Evolutionary conservation across 2,329 filamentous ascomycete genomes (phyloP).

Genomic region (Venturiaceae sp.): DNA sequence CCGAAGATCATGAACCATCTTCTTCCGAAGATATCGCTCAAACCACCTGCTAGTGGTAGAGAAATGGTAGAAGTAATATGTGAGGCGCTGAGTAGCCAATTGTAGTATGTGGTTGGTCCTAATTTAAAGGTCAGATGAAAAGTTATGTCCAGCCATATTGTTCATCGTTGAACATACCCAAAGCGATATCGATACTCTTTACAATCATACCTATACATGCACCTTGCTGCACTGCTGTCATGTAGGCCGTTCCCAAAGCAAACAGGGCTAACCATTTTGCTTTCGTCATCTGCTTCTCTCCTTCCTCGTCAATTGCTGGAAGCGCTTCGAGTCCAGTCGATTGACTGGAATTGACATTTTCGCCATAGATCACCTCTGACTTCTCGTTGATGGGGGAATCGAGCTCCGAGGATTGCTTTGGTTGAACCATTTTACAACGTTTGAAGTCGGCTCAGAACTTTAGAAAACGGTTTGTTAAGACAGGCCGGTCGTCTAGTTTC

Average conservation of each 20-base stretch:
- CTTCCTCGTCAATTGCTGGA: neutral
- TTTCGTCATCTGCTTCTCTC: conserved; percentile 1
- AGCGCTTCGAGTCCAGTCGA: neutral
- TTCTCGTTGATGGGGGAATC: neutral
- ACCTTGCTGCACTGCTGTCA: conserved; percentile 3
- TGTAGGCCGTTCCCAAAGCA: conserved; percentile 4
- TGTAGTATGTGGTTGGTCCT: conserved; percentile 11
- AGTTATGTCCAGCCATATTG: neutral
- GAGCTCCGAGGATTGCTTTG: neutral
- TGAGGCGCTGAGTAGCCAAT: conserved; percentile 6
- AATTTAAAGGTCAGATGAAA: neutral
- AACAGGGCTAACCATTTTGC: conserved; percentile 7
- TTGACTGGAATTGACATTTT: neutral
- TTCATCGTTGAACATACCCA: conserved; percentile 1
- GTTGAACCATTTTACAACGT: neutral
- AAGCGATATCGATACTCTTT: conserved; percentile 3
- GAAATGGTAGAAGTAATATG: conserved; percentile 2
- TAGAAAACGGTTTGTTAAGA: too few species aligned
- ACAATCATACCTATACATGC: conserved; percentile 5
- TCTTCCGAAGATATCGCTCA: conserved; percentile 9
- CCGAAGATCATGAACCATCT: conserved; percentile 7
- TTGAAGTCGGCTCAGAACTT: too few species aligned
- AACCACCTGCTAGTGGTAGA: conserved; percentile 3
- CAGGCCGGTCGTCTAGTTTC: too few species aligned
- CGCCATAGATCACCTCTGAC: neutral